Conservation (phyloP, 306 rosid genomes). For the Geum urbanum region DNA sequence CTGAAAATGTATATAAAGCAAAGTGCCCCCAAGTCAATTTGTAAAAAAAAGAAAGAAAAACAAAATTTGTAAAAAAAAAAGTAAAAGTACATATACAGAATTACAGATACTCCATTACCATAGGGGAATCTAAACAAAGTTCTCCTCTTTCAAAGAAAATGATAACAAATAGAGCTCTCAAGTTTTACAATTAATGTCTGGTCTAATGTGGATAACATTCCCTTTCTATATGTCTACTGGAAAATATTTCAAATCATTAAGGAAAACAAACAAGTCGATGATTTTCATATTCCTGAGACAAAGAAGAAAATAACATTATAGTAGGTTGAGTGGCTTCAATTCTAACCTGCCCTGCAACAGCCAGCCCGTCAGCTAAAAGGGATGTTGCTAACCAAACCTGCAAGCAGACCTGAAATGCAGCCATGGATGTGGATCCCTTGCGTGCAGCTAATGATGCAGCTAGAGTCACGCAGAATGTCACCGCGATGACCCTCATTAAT, state of each 20-base stretch:
- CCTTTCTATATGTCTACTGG: background rate
- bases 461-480: slow-evolving; percentile 89
- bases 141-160: background rate
- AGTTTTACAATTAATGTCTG: background rate
- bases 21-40: background rate
- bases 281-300: background rate
- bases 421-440: slow-evolving; percentile 82
- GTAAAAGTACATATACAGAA: too few species aligned
- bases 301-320: background rate
- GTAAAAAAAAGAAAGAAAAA: background rate
- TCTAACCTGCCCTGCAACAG: slow-evolving; percentile 95
- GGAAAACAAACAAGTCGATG: background rate
- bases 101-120: too few species aligned
- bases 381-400: slow-evolving; percentile 94
- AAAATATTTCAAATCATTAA: too few species aligned
- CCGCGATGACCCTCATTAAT: slow-evolving; percentile 89
- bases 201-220: background rate
- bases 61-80: too few species aligned
- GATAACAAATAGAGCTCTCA: background rate
- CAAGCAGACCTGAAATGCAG: slow-evolving; percentile 94
- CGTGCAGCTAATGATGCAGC: slow-evolving; percentile 92
- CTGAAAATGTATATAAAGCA: slow-evolving; percentile 37
- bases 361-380: slow-evolving; percentile 92
- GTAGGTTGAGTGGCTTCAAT: slow-evolving; percentile 2
- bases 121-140: background rate